Percentiles rank a stretch among this genome's conserved stretches.
Conservation (phyloP, 1,139 yeast genomes). For the Yamadazyma buinensis region DNA sequence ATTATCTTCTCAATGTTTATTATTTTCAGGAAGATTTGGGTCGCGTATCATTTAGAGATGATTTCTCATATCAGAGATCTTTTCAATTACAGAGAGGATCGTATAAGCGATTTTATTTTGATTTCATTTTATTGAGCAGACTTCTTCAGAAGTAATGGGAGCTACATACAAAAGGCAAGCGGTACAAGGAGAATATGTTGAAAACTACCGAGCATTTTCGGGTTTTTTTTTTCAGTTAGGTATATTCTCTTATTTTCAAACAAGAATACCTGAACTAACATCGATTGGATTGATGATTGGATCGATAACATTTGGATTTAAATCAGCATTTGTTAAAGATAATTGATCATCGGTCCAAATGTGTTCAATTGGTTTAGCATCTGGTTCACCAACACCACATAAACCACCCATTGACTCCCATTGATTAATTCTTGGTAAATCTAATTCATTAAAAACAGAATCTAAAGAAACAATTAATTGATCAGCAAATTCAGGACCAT, state of each 20-base stretch:
- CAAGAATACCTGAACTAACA: constrained; percentile 62
- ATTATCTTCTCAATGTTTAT: constrained; percentile 14
- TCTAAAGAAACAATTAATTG: constrained; percentile 76
- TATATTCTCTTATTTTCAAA: no score
- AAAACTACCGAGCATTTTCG: no score
- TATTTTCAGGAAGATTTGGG: no score
- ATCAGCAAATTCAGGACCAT: constrained; percentile 71
- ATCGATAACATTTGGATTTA: constrained; percentile 61
- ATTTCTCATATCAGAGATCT: constrained; percentile 2
- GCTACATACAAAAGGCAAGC: no score
- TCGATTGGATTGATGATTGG: constrained; percentile 59
- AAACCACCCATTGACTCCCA: constrained; percentile 82
- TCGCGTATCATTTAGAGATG: constrained; percentile 1
- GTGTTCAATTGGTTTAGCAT: constrained; percentile 44
- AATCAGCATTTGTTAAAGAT: constrained; percentile 53
- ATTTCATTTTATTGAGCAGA: not conserved
- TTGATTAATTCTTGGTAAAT: constrained; percentile 69
- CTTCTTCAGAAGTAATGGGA: constrained; percentile 3
- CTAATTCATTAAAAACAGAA: constrained; percentile 71
- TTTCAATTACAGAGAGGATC: not conserved
- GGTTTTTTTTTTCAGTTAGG: no score
- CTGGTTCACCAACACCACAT: constrained; percentile 75
- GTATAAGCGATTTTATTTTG: no score
- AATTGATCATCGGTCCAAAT: constrained; percentile 88
- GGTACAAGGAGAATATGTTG: no score